These are phyloP conservation scores for Blepharisma stoltei DNA, from an alignment of 73 alveolate genomes.

Conservation along the genomic window DNA sequence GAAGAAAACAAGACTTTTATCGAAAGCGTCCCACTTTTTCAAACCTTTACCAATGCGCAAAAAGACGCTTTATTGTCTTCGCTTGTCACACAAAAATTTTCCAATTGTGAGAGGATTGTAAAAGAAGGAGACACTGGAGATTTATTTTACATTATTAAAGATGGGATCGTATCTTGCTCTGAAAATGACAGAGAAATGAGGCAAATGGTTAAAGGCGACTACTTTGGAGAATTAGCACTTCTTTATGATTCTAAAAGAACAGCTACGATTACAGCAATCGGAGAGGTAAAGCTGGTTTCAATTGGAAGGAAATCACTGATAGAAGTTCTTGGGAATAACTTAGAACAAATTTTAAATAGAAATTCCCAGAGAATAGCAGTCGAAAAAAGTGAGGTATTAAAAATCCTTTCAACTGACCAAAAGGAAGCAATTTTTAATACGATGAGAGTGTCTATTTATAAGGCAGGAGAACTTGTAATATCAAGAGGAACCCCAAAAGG, in stretches of 20 bases:
- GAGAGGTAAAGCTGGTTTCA: not conserved
- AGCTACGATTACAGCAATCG: not conserved
- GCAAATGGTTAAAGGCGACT: not conserved
- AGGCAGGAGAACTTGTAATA: not conserved
- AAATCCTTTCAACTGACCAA: not conserved
- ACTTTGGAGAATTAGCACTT: constrained; percentile 8
- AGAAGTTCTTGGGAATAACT: not conserved
- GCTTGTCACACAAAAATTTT: not conserved
- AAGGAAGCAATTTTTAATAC: not conserved
- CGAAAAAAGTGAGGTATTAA: not conserved
- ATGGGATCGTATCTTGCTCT: not conserved
- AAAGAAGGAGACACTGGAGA: constrained; percentile 24
- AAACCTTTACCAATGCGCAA: not conserved
- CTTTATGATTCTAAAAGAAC: constrained; percentile 16
- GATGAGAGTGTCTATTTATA: not conserved
- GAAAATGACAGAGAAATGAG: not conserved
- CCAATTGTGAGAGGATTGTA: not conserved
- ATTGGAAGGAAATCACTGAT: not conserved
- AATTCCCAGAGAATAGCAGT: not conserved
- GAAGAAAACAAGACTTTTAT: constrained; percentile 19
- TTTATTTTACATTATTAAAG: not conserved
- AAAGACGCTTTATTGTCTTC: not conserved
- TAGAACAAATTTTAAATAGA: not conserved
- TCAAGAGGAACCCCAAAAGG: not conserved
- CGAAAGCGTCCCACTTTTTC: constrained; percentile 3